Conservation (phyloP, 2,329 filamentous ascomycete species). For the Dissoconium aciculare region DNA sequence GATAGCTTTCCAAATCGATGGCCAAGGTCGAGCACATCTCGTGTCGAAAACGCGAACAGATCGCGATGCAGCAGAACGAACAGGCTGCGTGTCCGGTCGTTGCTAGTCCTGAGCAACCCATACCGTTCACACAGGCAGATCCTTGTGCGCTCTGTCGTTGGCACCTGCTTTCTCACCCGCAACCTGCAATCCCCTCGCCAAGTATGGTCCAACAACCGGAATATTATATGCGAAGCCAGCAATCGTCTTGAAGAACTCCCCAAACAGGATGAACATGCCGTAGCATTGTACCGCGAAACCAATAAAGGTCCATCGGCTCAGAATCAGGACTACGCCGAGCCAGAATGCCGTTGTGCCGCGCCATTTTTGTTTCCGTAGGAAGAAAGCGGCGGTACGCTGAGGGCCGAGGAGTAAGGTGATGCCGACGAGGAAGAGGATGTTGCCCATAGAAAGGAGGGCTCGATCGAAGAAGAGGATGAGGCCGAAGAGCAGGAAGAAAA, state of each 20-base stretch:
- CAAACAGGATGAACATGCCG: slow-evolving; percentile 84
- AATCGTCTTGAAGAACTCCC: slow-evolving; percentile 89
- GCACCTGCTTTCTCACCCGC: slow-evolving; percentile 54
- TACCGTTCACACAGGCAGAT: slow-evolving; percentile 63
- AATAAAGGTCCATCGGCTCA: slow-evolving; percentile 78
- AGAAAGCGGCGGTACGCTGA: slow-evolving; percentile 83
- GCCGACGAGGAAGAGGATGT: slow-evolving; percentile 95
- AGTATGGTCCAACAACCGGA: slow-evolving; percentile 74
- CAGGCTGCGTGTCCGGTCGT: too few species aligned
- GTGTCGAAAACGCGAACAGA: too few species aligned
- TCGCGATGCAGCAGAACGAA: too few species aligned
- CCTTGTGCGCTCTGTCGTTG: slow-evolving; percentile 51
- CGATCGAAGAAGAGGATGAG: slow-evolving; percentile 97
- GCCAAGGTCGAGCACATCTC: too few species aligned
- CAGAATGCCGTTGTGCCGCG: slow-evolving; percentile 85
- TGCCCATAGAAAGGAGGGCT: slow-evolving; percentile 97
- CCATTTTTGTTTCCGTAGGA: slow-evolving; percentile 81
- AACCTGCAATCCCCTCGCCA: slow-evolving; percentile 58
- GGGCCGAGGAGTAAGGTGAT: slow-evolving; percentile 90
- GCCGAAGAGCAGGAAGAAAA: slow-evolving; percentile 85
- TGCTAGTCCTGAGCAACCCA: too few species aligned
- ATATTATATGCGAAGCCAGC: slow-evolving; percentile 72
- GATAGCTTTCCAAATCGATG: too few species aligned
- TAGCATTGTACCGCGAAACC: slow-evolving; percentile 87
- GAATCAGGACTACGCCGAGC: slow-evolving; percentile 65